Conservation (phyloP, 2,329 filamentous ascomycete genomes). For the Teratosphaeria pseudoeucalypti region DNA sequence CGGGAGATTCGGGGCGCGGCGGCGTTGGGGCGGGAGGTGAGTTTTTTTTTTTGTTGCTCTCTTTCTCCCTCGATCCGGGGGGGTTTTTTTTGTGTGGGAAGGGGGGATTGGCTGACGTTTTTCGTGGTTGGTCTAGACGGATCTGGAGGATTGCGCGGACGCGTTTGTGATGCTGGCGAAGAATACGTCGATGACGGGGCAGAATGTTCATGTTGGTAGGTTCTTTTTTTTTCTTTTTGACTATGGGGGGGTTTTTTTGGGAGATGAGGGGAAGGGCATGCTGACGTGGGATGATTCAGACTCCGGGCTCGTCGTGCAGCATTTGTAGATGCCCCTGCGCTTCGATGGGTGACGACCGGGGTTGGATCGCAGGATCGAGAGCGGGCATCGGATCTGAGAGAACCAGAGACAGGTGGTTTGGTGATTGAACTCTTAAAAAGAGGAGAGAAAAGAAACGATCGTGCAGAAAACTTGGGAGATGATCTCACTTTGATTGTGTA, state of each 20-base stretch:
- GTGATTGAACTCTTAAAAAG: not conserved
- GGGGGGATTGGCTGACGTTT: no score
- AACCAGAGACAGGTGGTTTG: no score
- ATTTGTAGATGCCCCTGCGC: not conserved
- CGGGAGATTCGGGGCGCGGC: constrained; percentile 45
- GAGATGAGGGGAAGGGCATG: not conserved
- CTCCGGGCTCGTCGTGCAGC: not conserved
- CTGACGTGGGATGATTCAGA: not conserved
- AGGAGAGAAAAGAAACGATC: no score
- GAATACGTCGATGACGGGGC: constrained; percentile 42
- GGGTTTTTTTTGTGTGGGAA: no score
- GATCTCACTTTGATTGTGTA: not conserved
- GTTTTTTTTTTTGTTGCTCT: constrained; percentile 8
- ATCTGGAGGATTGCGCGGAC: constrained; percentile 45
- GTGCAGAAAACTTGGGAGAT: not conserved
- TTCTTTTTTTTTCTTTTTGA: not conserved
- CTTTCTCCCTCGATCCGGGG: no score
- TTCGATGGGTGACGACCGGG: no score
- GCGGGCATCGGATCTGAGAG: no score
- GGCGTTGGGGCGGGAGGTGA: constrained; percentile 48
- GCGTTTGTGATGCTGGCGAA: constrained; percentile 45
- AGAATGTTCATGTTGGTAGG: constrained; percentile 35
- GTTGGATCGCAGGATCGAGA: no score
- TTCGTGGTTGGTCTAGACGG: constrained; percentile 26
- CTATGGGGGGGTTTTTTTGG: no score